Conservation (phyloP, 2,329 filamentous ascomycete genomes). For the Arthrobotrys pseudoclavata region DNA sequence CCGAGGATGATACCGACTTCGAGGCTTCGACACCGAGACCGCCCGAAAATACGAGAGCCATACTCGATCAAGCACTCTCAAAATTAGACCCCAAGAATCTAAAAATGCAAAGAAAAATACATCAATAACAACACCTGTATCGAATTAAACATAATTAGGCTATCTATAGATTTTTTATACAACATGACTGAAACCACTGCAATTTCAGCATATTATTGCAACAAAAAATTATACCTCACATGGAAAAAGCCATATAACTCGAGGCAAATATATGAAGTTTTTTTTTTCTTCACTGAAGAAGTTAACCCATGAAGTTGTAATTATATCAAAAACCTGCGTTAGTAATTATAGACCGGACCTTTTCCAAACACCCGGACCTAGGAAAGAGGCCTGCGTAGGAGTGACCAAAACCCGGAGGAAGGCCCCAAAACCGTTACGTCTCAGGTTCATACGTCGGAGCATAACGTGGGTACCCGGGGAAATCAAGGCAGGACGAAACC, state of each 20-base stretch:
- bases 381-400: background rate
- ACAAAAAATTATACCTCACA: constrained; percentile 12
- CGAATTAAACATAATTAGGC: background rate
- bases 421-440: constrained; percentile 5
- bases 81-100: background rate
- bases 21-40: background rate
- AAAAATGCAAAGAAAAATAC: background rate
- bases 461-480: constrained; percentile 12
- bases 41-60: background rate
- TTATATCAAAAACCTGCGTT: background rate
- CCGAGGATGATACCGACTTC: background rate
- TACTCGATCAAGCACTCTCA: background rate
- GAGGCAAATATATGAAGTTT: background rate
- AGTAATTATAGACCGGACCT: constrained; percentile 10
- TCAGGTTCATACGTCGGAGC: constrained; percentile 11
- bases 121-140: background rate
- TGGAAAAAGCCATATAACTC: background rate
- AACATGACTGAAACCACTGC: constrained; percentile 15
- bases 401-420: background rate
- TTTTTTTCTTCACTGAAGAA: background rate
- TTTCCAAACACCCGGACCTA: background rate
- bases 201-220: constrained; percentile 7
- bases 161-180: constrained; percentile 4
- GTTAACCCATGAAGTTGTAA: background rate
- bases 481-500: background rate